Conservation (phyloP, 495 filamentous ascomycete genomes). For the Aspergillus mulundensis region DNA sequence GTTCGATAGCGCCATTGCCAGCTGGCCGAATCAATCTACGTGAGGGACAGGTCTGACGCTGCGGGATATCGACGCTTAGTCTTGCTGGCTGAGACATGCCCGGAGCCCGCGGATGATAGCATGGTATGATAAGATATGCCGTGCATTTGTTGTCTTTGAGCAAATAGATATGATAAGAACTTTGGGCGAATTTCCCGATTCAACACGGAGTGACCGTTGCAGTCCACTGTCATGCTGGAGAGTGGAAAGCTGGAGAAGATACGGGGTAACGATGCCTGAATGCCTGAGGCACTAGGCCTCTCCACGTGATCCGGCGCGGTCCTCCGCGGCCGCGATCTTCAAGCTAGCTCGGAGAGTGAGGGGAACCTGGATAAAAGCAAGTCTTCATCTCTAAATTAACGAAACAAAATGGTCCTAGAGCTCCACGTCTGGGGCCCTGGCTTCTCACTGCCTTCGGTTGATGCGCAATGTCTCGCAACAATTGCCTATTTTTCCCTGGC, state of each 20-base stretch:
- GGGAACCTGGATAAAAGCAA: constrained; percentile 1
- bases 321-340: neutral
- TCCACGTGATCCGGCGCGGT: constrained; percentile 7
- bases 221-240: neutral
- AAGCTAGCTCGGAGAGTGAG: neutral
- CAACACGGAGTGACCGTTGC: neutral
- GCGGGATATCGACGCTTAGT: neutral
- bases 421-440: constrained; percentile 91
- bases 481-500: constrained; percentile 65
- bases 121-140: neutral
- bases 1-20: constrained; percentile 13
- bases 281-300: neutral
- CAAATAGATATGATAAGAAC: neutral
- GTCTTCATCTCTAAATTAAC: neutral
- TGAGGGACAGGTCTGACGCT: constrained; percentile 4
- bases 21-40: constrained; percentile 8
- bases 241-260: neutral
- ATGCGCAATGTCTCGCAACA: constrained; percentile 78
- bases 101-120: neutral
- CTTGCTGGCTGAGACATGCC: constrained; percentile 5
- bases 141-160: neutral
- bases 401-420: constrained; percentile 57
- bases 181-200: neutral
- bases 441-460: constrained; percentile 82
- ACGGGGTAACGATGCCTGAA: neutral